Base-by-base conservation (phyloP, 2,329 filamentous ascomycete genomes). In the Hymenoscyphus fraxineus region DNA sequence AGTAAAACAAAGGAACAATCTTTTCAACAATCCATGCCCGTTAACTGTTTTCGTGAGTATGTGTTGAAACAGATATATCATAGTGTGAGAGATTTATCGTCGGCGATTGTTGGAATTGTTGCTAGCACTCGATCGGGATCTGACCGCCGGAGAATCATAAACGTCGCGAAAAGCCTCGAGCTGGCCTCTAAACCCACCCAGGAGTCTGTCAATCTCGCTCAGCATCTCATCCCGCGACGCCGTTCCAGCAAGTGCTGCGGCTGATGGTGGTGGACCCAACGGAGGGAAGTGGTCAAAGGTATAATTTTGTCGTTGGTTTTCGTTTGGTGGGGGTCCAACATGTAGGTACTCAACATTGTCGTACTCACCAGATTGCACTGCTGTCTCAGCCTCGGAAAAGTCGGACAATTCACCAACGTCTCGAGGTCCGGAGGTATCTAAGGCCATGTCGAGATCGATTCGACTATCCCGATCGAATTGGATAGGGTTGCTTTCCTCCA, bases 401-500 rank as follows among this genome's bases (percentile, higher is more conserved):
- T 74, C 73, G 3, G 72, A 74, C 41, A 74, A 65, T 19, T 74
- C 71, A n/a, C 64, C 67, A 3, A 72, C 39, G 35, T 73, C 68
- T 10, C 68, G 67, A 19, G 69, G 44, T 39, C 65, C 56, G 5
- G 57, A 63, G 44, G 44, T n/a, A 16, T 27, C 44, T 12, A 51
- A 10, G 13, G 38, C 16, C 2, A 44, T 67, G 69, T 41, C 69
- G 65, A 60, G 60, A 66, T 38, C 64, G 64, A 71, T 64, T 2
- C 81, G 78, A 65, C 80, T 82, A 32, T 83, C 79, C 3, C 44
- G 44, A 7, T 82, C 84, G 5, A 59, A 16, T 6, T 59, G 19
- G n/a, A 59, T 59, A 12, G 32, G 57, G 3, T 35, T 13, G 6
- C n/a, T 16, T 41, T 87, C 85, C 0, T 83, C 83, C 10, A 87